A percentile compares a stretch with the other conserved stretches of the same genome.
phyloP scores from a whole-genome alignment of 169 alveolate species.

The Plasmodium sp. region DNA sequence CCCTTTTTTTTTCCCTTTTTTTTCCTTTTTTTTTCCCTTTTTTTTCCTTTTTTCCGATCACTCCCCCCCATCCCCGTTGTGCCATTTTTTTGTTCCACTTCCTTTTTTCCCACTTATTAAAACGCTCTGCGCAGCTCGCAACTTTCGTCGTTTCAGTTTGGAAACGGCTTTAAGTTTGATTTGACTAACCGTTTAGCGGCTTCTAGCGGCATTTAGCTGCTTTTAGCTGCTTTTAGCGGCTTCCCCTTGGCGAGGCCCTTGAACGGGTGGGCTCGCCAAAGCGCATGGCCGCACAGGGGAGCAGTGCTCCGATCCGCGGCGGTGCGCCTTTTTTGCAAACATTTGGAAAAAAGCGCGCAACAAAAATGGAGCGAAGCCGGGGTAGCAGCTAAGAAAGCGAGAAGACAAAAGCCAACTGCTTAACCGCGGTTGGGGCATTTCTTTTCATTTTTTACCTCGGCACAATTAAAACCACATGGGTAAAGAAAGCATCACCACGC shows the following conservation, averaged over 20 bases:
- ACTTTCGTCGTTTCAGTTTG: neutral
- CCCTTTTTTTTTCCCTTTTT: too few species aligned
- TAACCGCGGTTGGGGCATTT: neutral
- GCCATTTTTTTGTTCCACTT: neutral
- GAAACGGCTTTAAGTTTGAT: neutral
- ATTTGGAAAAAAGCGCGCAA: neutral
- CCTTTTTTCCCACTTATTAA: neutral
- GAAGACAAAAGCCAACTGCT: neutral
- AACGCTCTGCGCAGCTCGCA: neutral
- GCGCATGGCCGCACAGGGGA: neutral
- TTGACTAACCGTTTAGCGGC: neutral
- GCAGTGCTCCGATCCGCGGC: neutral
- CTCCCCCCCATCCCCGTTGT: neutral
- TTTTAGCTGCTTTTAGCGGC: too few species aligned
- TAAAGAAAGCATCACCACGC: neutral
- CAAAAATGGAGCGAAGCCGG: neutral
- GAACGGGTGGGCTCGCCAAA: neutral
- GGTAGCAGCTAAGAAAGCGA: neutral
- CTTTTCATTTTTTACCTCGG: neutral
- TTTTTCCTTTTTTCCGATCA: neutral
- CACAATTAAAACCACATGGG: neutral
- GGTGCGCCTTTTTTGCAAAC: neutral
- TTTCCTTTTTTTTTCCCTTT: too few species aligned
- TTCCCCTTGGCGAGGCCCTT: neutral
- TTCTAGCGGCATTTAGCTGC: too few species aligned